Conservation (phyloP, 768 basidiomycete genomes). For the Boletus bicolor region DNA sequence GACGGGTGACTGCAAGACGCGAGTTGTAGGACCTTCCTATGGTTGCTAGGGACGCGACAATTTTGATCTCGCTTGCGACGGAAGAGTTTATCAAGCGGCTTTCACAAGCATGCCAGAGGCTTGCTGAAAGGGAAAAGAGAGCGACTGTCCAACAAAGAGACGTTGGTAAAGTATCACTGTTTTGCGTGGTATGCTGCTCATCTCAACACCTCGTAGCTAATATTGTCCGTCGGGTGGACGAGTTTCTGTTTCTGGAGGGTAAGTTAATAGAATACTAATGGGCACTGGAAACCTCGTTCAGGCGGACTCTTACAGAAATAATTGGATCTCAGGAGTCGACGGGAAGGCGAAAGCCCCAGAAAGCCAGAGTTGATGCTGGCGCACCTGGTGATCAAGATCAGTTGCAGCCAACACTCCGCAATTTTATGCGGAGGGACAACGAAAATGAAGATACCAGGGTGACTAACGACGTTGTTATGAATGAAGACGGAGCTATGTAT, state of each 20-base stretch:
- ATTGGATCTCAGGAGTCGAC: constrained; percentile 52
- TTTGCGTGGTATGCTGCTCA: neutral
- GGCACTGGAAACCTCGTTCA: neutral
- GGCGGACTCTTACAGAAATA: constrained; percentile 42
- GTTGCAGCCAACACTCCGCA: constrained; percentile 42
- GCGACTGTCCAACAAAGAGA: constrained; percentile 77
- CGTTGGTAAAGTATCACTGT: constrained; percentile 50
- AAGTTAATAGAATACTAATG: neutral
- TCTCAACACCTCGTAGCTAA: constrained; percentile 40
- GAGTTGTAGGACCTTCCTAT: constrained; percentile 64
- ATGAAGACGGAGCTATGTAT: constrained; percentile 63
- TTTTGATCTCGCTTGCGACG: constrained; percentile 78
- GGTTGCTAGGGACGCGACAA: constrained; percentile 72
- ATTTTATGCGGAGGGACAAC: constrained; percentile 40
- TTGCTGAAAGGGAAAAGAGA: constrained; percentile 69
- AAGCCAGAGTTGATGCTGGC: constrained; percentile 23
- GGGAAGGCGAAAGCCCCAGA: constrained; percentile 41
- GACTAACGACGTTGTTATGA: constrained; percentile 42
- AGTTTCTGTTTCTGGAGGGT: constrained; percentile 81
- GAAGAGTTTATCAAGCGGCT: constrained; percentile 85
- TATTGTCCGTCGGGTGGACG: constrained; percentile 63
- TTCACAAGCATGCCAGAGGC: constrained; percentile 64
- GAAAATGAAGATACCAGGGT: constrained; percentile 23
- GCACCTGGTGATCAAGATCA: constrained; percentile 19
- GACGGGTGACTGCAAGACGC: constrained; percentile 1